phyloP scores from a whole-genome alignment of 495 filamentous ascomycete species.

The Aspergillus ostianus region DNA sequence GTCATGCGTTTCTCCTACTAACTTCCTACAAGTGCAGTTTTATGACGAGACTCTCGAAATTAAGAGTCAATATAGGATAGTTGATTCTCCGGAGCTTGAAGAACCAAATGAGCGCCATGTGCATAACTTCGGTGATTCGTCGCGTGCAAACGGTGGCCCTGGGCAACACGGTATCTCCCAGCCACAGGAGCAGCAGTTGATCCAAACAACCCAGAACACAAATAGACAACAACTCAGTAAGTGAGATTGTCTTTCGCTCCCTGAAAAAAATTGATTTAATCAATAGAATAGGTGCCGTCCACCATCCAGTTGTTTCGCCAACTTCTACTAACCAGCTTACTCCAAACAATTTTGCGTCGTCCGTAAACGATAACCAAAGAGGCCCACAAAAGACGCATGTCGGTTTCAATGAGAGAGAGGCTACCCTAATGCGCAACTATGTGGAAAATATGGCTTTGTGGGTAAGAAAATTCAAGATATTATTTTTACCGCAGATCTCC shows the following conservation, averaged over 20 bases:
- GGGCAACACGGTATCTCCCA: background rate
- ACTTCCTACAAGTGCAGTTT: slow-evolving; percentile 20
- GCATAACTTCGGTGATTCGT: background rate
- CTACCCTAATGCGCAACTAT: slow-evolving; percentile 28
- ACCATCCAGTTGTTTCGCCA: background rate
- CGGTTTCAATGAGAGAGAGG: slow-evolving; percentile 22
- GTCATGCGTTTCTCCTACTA: slow-evolving; percentile 1
- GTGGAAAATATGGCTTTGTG: slow-evolving; percentile 35
- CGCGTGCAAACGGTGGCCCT: background rate
- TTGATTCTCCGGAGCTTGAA: background rate
- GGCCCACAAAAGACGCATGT: background rate
- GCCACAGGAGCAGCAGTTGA: background rate
- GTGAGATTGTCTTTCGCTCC: background rate
- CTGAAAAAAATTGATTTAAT: background rate
- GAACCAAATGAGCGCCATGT: background rate
- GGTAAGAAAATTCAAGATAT: slow-evolving; percentile 15
- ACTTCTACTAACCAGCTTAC: background rate
- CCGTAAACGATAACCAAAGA: background rate
- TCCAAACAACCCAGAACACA: background rate
- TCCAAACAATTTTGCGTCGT: background rate
- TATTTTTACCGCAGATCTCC: background rate
- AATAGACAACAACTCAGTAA: background rate
- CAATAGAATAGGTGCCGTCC: background rate
- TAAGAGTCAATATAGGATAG: slow-evolving; percentile 4
- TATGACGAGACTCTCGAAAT: slow-evolving; percentile 27